phyloP scores from a whole-genome alignment of 331 rosid genomes.

The Dryas integrifolia region DNA sequence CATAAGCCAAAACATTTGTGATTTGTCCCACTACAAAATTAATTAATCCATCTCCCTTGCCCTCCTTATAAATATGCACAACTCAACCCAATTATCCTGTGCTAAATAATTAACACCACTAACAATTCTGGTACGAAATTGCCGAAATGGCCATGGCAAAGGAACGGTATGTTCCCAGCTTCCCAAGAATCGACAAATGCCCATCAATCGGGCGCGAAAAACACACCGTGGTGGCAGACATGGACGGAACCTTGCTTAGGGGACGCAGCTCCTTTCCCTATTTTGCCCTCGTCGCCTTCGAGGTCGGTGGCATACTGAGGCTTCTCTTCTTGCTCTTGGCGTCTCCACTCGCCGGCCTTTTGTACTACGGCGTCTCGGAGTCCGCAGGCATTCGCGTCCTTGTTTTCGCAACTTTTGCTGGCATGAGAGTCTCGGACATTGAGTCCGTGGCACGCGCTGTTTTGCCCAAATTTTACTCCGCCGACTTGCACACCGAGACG shows the following conservation, averaged over 20 bases:
- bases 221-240: conserved; percentile 58
- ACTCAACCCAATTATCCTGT: neutral
- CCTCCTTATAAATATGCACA: neutral
- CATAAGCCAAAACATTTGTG: conserved; percentile 7
- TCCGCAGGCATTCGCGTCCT: conserved; percentile 35
- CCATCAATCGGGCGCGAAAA: conserved; percentile 53
- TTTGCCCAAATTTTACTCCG: conserved; percentile 30
- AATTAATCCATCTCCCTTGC: neutral
- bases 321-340: conserved; percentile 29
- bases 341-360: conserved; percentile 19
- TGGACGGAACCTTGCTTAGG: conserved; percentile 34
- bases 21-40: neutral
- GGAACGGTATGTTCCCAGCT: conserved; percentile 9
- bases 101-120: conserved; percentile 5
- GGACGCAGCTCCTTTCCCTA: conserved; percentile 32
- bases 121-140: neutral
- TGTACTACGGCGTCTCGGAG: conserved; percentile 28
- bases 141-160: neutral
- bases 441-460: conserved; percentile 30
- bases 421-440: conserved; percentile 18
- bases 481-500: conserved; percentile 24
- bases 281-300: conserved; percentile 32
- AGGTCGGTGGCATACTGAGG: conserved; percentile 26
- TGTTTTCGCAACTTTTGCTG: conserved; percentile 25
- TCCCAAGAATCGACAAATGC: conserved; percentile 48